A percentile compares a stretch with the other conserved stretches of the same genome.
These are phyloP conservation scores for Lasiosphaeria miniovina DNA, from an alignment of 495 filamentous ascomycete species.

Conservation along the genomic window DNA sequence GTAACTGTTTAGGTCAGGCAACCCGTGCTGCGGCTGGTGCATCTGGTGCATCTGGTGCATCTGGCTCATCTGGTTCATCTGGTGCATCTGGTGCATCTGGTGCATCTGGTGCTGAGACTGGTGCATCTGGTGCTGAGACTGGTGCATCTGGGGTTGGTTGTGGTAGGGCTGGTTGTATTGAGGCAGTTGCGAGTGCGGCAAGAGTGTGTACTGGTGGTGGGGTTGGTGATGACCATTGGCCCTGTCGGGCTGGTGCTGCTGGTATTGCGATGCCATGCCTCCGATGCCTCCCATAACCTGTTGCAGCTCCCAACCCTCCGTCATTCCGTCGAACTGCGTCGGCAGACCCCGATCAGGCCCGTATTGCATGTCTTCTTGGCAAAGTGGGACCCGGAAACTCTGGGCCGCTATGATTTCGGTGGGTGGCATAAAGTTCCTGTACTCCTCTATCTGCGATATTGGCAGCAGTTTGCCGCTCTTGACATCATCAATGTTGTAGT, in stretches of 20 bases:
- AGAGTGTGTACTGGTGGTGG: not conserved
- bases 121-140: not conserved
- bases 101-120: not conserved
- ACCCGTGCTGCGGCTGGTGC: not conserved
- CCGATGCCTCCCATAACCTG: no score
- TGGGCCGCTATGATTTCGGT: not conserved
- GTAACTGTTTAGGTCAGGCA: not conserved
- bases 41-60: not conserved
- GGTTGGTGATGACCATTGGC: not conserved
- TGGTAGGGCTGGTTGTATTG: not conserved
- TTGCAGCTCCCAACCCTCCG: no score
- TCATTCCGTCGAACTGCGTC: not conserved
- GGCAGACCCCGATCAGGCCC: not conserved
- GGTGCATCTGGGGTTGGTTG: not conserved
- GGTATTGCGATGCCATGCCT: not conserved
- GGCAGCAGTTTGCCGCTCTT: conserved; percentile 44
- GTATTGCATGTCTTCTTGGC: not conserved
- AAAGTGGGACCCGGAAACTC: not conserved
- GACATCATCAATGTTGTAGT: conserved; percentile 79
- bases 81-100: not conserved
- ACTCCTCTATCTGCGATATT: not conserved
- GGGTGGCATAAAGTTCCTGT: not conserved
- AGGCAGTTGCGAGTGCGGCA: not conserved
- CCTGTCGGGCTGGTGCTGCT: not conserved
- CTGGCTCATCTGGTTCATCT: not conserved